Evolutionary conservation across 441 rosid species (phyloP), one percentile per base, ranked within the genome.

Genomic region (Francoa sonchifolia): DNA sequence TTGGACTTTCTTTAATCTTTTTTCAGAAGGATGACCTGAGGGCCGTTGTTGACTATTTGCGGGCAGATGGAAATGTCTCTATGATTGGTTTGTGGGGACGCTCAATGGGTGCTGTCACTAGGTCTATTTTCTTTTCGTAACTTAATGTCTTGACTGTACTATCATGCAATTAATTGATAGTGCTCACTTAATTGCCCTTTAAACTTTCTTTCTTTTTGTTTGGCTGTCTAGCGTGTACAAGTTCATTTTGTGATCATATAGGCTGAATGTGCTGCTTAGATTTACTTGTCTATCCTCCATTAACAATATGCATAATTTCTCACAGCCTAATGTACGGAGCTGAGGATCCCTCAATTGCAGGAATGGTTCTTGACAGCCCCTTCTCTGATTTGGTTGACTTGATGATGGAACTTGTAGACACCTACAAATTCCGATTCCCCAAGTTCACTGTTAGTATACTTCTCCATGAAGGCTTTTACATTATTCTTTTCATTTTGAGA

Each of bases 1-100:
- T 29, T 55, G 53, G 46, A 59, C 32, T 33, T 36, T 59, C 26
- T 37, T 60, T 50, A 34, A 23, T 23, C 47, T 41, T 53, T 61
- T 57, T 75, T 50, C 87, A 90, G 98, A 85, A 85, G 57, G 87
- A 85, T 54, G 98, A 90, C 74, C 69, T 90, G 56, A 82, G 54
- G 68, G 81, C 84, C 1, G 98, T 71, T 45, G 96, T 90, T 43
- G 77, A 85, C 67, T 73, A 71, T 64, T 47, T 90, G 58, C 75
- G 96, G 48, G 73, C 76, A 48, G 94, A 85, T 72, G 96, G 87
- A 68, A 79, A 79, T 59, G 76, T 85, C 55, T 90, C 96, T 57
- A 50, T 90, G 73, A 85, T 90, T 63, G 96, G 85, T 35, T 71
- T 90, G 54, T 85, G 98, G 96, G 98, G 98, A 32, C 95, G 96